These are phyloP conservation scores for Cytospora schulzeri DNA, from an alignment of 2,329 filamentous ascomycete genomes.

Conservation along the genomic window DNA sequence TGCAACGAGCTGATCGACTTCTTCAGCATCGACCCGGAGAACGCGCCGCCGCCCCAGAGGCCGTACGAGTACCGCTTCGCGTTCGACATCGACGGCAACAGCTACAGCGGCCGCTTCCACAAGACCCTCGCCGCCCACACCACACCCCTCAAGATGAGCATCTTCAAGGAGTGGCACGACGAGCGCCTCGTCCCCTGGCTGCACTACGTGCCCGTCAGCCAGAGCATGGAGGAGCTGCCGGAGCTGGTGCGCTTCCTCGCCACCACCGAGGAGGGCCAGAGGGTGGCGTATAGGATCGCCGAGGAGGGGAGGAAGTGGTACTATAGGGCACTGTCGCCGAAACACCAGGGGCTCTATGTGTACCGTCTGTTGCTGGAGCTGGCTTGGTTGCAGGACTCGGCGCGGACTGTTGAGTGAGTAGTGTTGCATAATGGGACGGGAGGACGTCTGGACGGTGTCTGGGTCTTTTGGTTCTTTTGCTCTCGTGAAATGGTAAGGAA, in stretches of 20 bases:
- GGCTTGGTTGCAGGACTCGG: conserved; percentile 43
- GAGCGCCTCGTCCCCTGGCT: conserved; percentile 58
- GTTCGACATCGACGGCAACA: conserved; percentile 60
- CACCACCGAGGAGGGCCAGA: conserved; percentile 48
- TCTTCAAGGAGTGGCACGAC: conserved; percentile 61
- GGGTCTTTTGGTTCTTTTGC: background rate
- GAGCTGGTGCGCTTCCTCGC: conserved; percentile 51
- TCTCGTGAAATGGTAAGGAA: background rate
- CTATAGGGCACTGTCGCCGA: conserved; percentile 53
- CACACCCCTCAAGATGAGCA: conserved; percentile 52
- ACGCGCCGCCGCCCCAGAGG: conserved; percentile 15
- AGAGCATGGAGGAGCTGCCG: conserved; percentile 50
- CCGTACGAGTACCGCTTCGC: conserved; percentile 44
- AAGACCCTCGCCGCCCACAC: conserved; percentile 51
- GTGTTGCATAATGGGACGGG: background rate
- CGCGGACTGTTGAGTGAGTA: conserved; percentile 15
- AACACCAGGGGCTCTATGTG: conserved; percentile 62
- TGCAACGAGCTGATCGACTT: conserved; percentile 28
- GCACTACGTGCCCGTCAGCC: conserved; percentile 57
- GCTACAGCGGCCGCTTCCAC: conserved; percentile 56
- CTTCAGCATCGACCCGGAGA: conserved; percentile 26
- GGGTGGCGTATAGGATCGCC: conserved; percentile 53
- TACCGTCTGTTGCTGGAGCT: conserved; percentile 64
- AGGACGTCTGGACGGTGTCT: background rate
- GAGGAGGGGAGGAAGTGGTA: conserved; percentile 58